Evolutionary conservation across 352 stramenopile genomes (phyloP), one percentile per base, ranked within the genome.

Genomic region (Phytophthora megakarya): DNA sequence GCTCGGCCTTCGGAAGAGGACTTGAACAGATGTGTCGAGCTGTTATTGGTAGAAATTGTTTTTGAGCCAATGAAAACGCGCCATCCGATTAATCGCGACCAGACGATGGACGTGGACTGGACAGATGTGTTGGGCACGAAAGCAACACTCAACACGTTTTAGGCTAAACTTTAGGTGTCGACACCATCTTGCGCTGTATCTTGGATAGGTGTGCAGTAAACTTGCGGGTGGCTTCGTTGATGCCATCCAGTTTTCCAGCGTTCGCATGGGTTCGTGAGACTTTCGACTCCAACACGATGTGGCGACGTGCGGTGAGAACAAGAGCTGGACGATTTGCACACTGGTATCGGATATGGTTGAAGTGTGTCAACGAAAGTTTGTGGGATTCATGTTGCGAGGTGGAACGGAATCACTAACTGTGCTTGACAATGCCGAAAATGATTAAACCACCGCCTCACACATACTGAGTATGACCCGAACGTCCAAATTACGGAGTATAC

Each of bases 11-110:
- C 13, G 30, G 30, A 43, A 43, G 45, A 62, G 30, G 59, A 66
- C 48, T 51, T 33, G 10, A 21, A 26, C 18, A 21, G 35, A 55
- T 50, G 50, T 67, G 59, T 43, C 50, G 50, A 15, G 5, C 3
- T 21, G 23, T 18, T 42, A 68, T 68, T 68, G 52, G 52, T 30
- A 26, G 16, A 63, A 63, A 67, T 46, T 33, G 11, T 21, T 0
- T 55, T 61, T 54, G 4, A 3, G 28, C 48, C 21, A 67, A 67
- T 67, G 8, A 32, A 1, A 35, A 39, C 16, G 18, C 22, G 21
- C 12, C 10, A 40, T 12, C 42, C 19, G 59, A 68, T 57, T 68
- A 68, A 68, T 23, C 33, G 25, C 59, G 50, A 67, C 35, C 26
- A 22, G 51, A 68, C 60, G 43, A 68, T 25, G 0, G 49, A 37